Conservation (phyloP, 352 stramenopile species). For the Phytophthora fragariaefolia region DNA sequence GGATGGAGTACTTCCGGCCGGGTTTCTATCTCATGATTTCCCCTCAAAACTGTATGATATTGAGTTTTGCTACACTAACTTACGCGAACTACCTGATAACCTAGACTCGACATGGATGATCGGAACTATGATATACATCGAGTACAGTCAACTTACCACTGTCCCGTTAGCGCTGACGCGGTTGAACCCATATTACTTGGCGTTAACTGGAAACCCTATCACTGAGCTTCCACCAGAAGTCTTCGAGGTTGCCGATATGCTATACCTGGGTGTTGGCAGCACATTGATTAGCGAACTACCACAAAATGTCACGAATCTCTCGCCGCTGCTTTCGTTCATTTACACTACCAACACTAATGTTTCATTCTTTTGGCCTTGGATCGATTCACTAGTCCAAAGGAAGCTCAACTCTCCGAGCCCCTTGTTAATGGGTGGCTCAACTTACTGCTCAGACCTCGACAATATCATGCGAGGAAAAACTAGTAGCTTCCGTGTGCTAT, state of each 20-base stretch:
- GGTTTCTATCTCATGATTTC: constrained; percentile 37
- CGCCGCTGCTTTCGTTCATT: constrained; percentile 18
- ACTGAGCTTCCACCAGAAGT: constrained; percentile 17
- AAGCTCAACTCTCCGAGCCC: neutral
- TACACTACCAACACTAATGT: constrained; percentile 30
- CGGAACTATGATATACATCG: constrained; percentile 30
- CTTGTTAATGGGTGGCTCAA: constrained; percentile 18
- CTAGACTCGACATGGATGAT: constrained; percentile 45
- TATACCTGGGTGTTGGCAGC: constrained; percentile 23
- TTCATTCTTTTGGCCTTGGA: constrained; percentile 34
- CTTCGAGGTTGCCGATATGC: constrained; percentile 31
- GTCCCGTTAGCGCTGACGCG: constrained; percentile 17
- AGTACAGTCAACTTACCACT: constrained; percentile 21
- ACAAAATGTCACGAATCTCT: constrained; percentile 24
- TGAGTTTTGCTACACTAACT: constrained; percentile 43
- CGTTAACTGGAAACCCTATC: constrained; percentile 34
- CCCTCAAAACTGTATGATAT: constrained; percentile 34
- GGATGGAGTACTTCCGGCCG: constrained; percentile 29
- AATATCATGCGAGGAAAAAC: constrained; percentile 5
- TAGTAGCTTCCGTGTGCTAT: neutral
- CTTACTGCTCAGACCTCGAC: constrained; percentile 19
- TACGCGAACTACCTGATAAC: constrained; percentile 30
- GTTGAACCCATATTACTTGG: constrained; percentile 26
- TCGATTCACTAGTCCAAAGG: constrained; percentile 23
- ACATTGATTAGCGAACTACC: constrained; percentile 19